Base-by-base conservation (phyloP, 179 eudicot genomes). In the Spinacia oleracea region DNA sequence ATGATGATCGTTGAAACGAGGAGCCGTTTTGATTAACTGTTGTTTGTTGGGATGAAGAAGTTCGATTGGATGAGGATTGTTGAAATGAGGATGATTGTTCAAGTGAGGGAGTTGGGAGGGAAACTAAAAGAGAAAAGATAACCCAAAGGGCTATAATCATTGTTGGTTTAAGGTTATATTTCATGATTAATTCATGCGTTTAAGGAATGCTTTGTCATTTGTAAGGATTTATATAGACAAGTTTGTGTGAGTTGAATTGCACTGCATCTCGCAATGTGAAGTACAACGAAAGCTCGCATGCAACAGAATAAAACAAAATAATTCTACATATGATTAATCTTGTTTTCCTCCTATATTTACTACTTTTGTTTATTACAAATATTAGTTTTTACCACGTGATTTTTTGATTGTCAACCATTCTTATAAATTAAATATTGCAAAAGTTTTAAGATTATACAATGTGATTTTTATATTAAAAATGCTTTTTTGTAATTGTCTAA, bases 261-360 rank as follows among this genome's bases (percentile, higher is more conserved):
- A 45, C 10, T 45, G 50, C 50, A 45, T 45, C 14, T 45, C 10
- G 50, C 50, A 58, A 58, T 58, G 25, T 9, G 5, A n/a, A 23
- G 63, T 58, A 23, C 31, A 58, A n/a, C 63, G 11, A 8, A 58
- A 58, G 31, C 63, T 58, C 63, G 14, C 31, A n/a, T 23, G 63
- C 14, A 58, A 58, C 63, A 58, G 63, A 58, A 58, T 58, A 58
- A n/a, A 58, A 31, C 63, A 58, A n/a, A 58, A 58, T 58, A 23
- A 58, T 58, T 9, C 9, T 5, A 4, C 27, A n/a, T 58, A 23
- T 58, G 63, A 7, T 23, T n/a, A n/a, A 9, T 58, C 29, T n/a
- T 58, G 29, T 58, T 23, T 58, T 58, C 12, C 12, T 4, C 63
- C 14, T 8, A 55, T 55, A 18, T 21, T 5, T 55, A 23, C 15